A percentile compares a stretch with the other conserved stretches of the same genome.
phyloP scores from a whole-genome alignment of 257 asterid species.

The Agastache rugosa region DNA sequence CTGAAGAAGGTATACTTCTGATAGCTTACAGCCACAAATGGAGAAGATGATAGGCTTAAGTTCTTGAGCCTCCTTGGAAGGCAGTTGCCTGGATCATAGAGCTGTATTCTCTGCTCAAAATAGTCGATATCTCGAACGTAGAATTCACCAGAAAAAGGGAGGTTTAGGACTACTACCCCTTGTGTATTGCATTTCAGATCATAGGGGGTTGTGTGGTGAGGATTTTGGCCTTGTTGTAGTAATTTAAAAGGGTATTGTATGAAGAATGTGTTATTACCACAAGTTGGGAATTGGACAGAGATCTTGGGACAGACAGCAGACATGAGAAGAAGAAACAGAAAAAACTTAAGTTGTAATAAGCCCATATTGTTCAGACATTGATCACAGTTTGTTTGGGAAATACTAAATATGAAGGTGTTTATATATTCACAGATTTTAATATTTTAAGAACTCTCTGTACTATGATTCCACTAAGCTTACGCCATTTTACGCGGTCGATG shows the following conservation, averaged over 20 bases:
- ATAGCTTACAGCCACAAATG: constrained; percentile 22
- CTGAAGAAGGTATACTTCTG: constrained; percentile 39
- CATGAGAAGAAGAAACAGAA: constrained; percentile 23
- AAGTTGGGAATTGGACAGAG: constrained; percentile 31
- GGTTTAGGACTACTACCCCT: constrained; percentile 30
- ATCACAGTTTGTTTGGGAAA: constrained; percentile 1
- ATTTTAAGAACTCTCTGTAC: constrained; percentile 12
- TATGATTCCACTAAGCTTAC: constrained; percentile 21
- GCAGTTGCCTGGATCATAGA: constrained; percentile 39
- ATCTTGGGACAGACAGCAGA: constrained; percentile 10
- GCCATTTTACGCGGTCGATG: neutral
- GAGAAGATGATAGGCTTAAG: constrained; percentile 31
- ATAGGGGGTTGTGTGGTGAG: constrained; percentile 15
- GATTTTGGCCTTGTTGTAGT: constrained; percentile 27
- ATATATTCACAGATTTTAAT: constrained; percentile 4
- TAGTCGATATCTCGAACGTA: constrained; percentile 32
- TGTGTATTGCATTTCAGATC: constrained; percentile 29
- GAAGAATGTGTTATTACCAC: constrained; percentile 37
- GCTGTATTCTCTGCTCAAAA: constrained; percentile 30
- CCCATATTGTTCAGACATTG: constrained; percentile 31
- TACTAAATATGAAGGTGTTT: neutral
- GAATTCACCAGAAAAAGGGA: constrained; percentile 36
- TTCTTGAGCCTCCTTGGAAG: constrained; percentile 36
- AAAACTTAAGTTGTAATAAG: constrained; percentile 3
- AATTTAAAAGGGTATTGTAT: constrained; percentile 37